Percentiles rank a stretch among this genome's conserved stretches.
Conservation (phyloP, 2,329 filamentous ascomycete genomes). For the Apiospora hydei region DNA sequence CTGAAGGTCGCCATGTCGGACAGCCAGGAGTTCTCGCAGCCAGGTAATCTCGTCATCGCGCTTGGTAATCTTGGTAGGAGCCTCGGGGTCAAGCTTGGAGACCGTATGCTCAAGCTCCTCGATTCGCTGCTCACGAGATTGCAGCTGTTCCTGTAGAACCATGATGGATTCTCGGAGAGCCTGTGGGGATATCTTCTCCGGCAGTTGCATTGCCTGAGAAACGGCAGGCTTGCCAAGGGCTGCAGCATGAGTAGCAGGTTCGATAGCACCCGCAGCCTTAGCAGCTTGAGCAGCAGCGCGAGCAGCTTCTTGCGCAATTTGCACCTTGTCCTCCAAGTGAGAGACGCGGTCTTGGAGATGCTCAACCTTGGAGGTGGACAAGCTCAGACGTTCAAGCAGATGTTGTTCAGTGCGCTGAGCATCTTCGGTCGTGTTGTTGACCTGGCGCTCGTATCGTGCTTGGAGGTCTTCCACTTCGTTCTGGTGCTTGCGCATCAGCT, state of each 20-base stretch:
- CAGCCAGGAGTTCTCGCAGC: conserved; percentile 90
- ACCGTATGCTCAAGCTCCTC: conserved; percentile 83
- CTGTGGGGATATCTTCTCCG: conserved; percentile 92
- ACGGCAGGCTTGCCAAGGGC: conserved; percentile 49
- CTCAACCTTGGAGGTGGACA: conserved; percentile 84
- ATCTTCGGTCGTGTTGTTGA: conserved; percentile 81
- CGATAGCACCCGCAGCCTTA: conserved; percentile 45
- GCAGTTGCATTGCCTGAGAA: conserved; percentile 57
- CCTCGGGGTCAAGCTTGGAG: conserved; percentile 75
- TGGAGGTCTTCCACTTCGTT: conserved; percentile 78
- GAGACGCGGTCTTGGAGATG: conserved; percentile 85
- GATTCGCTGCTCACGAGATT: conserved; percentile 89
- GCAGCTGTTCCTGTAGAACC: conserved; percentile 94
- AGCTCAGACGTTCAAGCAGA: conserved; percentile 78
- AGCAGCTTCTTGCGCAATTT: conserved; percentile 86
- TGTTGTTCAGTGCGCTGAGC: conserved; percentile 81
- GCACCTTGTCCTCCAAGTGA: conserved; percentile 88
- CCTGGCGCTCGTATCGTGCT: conserved; percentile 75
- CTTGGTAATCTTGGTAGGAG: conserved; percentile 83
- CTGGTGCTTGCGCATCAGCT: conserved; percentile 63
- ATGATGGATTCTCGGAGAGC: conserved; percentile 95
- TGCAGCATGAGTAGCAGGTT: conserved; percentile 54
- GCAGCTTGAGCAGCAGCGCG: conserved; percentile 59
- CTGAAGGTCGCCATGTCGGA: conserved; percentile 88
- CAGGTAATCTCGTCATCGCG: conserved; percentile 93